Evolutionary conservation across 495 filamentous ascomycete species (phyloP).

Genomic region (Aspergillus homomorphus): DNA sequence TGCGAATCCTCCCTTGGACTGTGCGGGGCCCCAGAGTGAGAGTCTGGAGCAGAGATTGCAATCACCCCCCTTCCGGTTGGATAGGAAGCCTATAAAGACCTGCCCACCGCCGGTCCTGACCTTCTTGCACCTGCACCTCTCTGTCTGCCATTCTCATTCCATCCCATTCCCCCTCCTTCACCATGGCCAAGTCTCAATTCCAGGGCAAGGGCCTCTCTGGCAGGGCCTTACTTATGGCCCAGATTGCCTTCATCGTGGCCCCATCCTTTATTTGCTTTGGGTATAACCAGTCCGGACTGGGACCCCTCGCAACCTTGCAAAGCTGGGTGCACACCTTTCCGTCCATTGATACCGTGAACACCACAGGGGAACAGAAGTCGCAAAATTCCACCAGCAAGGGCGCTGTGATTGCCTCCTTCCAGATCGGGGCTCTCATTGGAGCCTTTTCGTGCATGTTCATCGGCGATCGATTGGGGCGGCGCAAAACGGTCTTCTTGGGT

Average conservation of each 20-base stretch:
- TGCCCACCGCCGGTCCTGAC: neutral
- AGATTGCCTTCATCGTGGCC: constrained; percentile 35
- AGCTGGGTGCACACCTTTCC: constrained; percentile 31
- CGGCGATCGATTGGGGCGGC: constrained; percentile 51
- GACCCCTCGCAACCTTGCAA: constrained; percentile 26
- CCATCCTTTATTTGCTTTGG: constrained; percentile 38
- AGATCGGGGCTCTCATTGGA: constrained; percentile 43
- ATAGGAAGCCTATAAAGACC: neutral
- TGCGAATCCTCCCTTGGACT: neutral
- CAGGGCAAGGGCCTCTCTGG: neutral
- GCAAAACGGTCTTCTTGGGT: constrained; percentile 52
- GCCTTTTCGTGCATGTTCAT: constrained; percentile 36
- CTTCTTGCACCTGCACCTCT: neutral
- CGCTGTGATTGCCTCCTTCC: constrained; percentile 40
- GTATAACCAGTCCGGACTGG: constrained; percentile 34
- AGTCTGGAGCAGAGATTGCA: constrained; percentile 4
- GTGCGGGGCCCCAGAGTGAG: constrained; percentile 2
- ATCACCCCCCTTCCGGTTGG: neutral
- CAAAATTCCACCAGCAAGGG: constrained; percentile 37
- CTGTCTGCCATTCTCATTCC: neutral
- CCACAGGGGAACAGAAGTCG: constrained; percentile 19
- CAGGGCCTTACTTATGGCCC: constrained; percentile 20
- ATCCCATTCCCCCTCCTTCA: neutral
- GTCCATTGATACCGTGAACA: constrained; percentile 34
- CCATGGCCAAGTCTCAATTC: neutral